Conservation (phyloP, 2,329 filamentous ascomycete species). For the Aspergillus sp. region DNA sequence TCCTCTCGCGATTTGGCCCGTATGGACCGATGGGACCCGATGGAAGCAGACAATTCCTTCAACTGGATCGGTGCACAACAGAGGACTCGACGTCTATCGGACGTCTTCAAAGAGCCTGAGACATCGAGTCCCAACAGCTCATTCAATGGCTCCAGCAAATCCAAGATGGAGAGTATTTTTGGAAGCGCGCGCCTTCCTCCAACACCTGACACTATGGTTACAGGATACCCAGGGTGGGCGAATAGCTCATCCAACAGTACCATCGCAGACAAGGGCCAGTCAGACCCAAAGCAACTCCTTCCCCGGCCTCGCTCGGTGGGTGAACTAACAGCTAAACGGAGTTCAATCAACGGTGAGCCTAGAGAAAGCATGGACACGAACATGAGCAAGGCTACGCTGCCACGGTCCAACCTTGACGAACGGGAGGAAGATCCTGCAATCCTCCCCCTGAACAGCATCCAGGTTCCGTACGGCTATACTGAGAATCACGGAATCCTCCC, state of each 20-base stretch:
- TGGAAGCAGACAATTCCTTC: conserved; percentile 19
- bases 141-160: conserved; percentile 25
- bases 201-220: conserved; percentile 47
- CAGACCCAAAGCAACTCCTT: conserved; percentile 24
- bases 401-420: conserved; percentile 20
- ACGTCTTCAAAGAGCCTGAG: conserved; percentile 22
- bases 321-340: conserved; percentile 32
- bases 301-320: conserved; percentile 35
- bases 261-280: conserved; percentile 27
- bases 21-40: conserved; percentile 36
- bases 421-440: conserved; percentile 30
- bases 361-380: conserved; percentile 34
- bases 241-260: conserved; percentile 39
- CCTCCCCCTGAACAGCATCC: conserved; percentile 31
- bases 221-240: conserved; percentile 31
- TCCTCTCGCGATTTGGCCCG: conserved; percentile 24
- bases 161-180: conserved; percentile 34
- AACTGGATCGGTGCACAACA: conserved; percentile 18
- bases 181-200: conserved; percentile 37
- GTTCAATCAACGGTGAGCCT: conserved; percentile 30
- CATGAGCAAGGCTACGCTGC: conserved; percentile 31
- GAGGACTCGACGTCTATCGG: conserved; percentile 19
- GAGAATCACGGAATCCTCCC: conserved; percentile 23
- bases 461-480: conserved; percentile 23
- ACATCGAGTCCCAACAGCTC: conserved; percentile 25